phyloP scores from a whole-genome alignment of 2,329 filamentous ascomycete genomes.

The Nemania diffusa region DNA sequence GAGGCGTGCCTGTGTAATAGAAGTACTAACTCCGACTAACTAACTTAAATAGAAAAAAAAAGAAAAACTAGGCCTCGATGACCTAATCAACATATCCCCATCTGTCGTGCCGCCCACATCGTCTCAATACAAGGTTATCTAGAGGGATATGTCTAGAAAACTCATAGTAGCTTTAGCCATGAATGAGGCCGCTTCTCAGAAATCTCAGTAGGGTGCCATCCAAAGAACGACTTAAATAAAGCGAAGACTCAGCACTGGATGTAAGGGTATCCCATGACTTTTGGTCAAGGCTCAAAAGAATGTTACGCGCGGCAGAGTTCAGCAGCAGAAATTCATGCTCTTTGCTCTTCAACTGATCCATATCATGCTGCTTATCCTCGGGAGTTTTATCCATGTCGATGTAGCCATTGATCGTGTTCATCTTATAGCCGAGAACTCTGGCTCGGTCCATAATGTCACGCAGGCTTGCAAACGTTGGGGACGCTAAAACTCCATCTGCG shows the following conservation, averaged over 20 bases:
- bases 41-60: too few relatives aligned
- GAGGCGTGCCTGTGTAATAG: too few relatives aligned
- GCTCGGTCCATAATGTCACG: neutral
- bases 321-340: neutral
- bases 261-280: neutral
- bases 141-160: too few relatives aligned
- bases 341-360: neutral
- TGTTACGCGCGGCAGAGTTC: neutral
- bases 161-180: neutral
- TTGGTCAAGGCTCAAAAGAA: neutral
- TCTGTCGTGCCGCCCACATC: too few relatives aligned
- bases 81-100: too few relatives aligned
- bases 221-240: neutral
- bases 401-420: neutral
- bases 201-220: neutral
- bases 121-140: too few relatives aligned
- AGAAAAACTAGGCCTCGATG: too few relatives aligned
- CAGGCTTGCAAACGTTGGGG: neutral
- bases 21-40: too few relatives aligned
- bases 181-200: neutral
- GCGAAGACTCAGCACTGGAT: neutral
- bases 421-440: neutral
- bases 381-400: neutral
- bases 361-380: neutral
- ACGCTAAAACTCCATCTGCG: neutral